These are phyloP conservation scores for Euclidium syriacum DNA, from an alignment of 345 rosid genomes.

Conservation along the genomic window DNA sequence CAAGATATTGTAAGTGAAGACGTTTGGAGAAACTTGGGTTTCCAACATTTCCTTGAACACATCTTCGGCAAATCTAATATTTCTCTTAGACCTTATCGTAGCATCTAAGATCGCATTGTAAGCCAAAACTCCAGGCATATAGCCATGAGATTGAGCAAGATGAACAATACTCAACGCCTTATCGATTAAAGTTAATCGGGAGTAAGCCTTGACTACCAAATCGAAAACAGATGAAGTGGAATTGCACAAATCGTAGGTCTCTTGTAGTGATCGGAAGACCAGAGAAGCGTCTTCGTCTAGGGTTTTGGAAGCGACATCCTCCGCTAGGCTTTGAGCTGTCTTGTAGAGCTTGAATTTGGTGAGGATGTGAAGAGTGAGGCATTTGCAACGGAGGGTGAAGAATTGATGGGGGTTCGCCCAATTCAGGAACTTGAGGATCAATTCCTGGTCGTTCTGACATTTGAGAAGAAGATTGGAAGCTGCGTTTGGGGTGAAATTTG, in stretches of 20 bases:
- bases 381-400: constrained; percentile 66
- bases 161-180: constrained; percentile 54
- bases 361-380: constrained; percentile 70
- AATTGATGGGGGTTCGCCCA: constrained; percentile 67
- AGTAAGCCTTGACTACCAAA: constrained; percentile 75
- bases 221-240: constrained; percentile 86
- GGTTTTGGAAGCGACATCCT: constrained; percentile 46
- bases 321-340: constrained; percentile 63
- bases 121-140: constrained; percentile 89
- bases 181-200: constrained; percentile 50
- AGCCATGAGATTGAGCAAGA: constrained; percentile 60
- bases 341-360: constrained; percentile 82
- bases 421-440: constrained; percentile 50
- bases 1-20: constrained; percentile 74
- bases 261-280: constrained; percentile 57
- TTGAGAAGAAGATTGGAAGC: constrained; percentile 59
- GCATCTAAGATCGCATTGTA: constrained; percentile 83
- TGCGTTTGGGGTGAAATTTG: constrained; percentile 66
- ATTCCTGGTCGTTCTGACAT: constrained; percentile 49
- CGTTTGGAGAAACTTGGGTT: constrained; percentile 63
- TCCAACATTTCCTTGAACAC: constrained; percentile 54
- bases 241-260: constrained; percentile 49
- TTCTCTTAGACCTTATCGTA: constrained; percentile 47
- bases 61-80: constrained; percentile 48
- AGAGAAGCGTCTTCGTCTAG: constrained; percentile 37